These are phyloP conservation scores for Arthrobotrys pseudoclavata DNA, from an alignment of 2,329 filamentous ascomycete genomes.

Conservation along the genomic window DNA sequence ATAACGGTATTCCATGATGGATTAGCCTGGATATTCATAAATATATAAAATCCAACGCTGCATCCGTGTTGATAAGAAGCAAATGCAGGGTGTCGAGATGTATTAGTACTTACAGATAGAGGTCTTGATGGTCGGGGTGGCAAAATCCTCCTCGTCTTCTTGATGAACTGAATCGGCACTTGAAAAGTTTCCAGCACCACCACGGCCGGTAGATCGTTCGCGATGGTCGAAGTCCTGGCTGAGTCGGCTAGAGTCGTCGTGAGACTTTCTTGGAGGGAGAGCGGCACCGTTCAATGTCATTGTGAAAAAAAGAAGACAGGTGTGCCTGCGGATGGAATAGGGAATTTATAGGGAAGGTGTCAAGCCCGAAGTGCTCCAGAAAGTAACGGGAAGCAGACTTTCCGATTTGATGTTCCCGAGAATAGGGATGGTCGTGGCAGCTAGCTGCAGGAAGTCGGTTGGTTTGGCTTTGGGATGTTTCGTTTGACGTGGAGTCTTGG, in stretches of 20 bases:
- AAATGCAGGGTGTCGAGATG: background rate
- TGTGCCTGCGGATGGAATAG: constrained; percentile 38
- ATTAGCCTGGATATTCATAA: constrained; percentile 8
- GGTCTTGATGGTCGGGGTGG: constrained; percentile 85
- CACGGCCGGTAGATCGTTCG: constrained; percentile 62
- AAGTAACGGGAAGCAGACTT: constrained; percentile 16
- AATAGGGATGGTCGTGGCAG: constrained; percentile 38
- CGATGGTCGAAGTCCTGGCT: constrained; percentile 51
- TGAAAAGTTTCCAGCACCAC: constrained; percentile 69
- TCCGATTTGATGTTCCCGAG: constrained; percentile 40
- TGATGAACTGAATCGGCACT: constrained; percentile 65
- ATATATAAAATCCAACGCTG: constrained; percentile 27
- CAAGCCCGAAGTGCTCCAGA: constrained; percentile 16
- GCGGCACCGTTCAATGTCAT: constrained; percentile 58
- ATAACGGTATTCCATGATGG: constrained; percentile 6
- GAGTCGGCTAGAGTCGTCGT: constrained; percentile 42
- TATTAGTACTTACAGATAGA: constrained; percentile 72
- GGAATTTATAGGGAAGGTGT: constrained; percentile 44
- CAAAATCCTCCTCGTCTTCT: constrained; percentile 73
- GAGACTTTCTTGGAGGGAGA: constrained; percentile 47
- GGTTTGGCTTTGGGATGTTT: constrained; percentile 31
- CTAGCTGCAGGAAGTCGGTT: constrained; percentile 33
- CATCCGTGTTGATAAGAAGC: background rate
- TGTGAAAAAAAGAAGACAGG: constrained; percentile 33
- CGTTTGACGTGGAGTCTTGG: constrained; percentile 21